Base-by-base conservation (phyloP, 2,329 filamentous ascomycete genomes). In the Colletotrichum agaves region DNA sequence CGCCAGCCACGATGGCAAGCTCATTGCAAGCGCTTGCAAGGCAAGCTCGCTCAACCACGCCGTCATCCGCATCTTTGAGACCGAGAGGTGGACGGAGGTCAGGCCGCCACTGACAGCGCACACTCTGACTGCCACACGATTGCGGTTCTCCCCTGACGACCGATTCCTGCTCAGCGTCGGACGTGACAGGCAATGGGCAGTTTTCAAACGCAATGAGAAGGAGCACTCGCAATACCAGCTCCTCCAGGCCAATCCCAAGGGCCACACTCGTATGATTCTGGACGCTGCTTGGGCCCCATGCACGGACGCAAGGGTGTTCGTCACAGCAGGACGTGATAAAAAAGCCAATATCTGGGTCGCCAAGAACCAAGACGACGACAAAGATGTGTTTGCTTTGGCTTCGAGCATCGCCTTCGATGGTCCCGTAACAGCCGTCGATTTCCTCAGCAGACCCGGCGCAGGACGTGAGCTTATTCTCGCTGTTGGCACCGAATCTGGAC, bases 1-100 rank as follows among this genome's bases (percentile, higher is more conserved):
- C 11, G 87, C 91, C 7, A 93, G 89, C 74, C 87, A 92, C 74
- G 90, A 94, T 73, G 91, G 92, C 12, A 83, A 79, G 3, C 79
- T 98, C 21, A 86, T 99, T 13, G 96, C 96, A 35, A 98, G 94
- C 60, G 94, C 96, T 2, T 99, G 96, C 82, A 93, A 92, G 75
- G 96, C 96, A 17, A 97, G 91, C 75, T 97, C 94, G 1, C 85
- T 95, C 63, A 96, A 98, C 77, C 96, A 99, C 76, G 96, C 96
- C 47, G 94, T 98, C 43, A 93, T 99, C 73, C 89, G 96, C 19
- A 79, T 99, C 7, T 98, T 97, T 75, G 93, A 97, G 76, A 96
- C 94, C 12, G 86, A 85, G 37, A 87, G 88, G 49, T 99, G 96
- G 96, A 91, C 93, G 17, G 94, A 99, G 80, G 83, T 98, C 46